Base-by-base conservation (phyloP, 2,329 filamentous ascomycete species). In the Monilinia vaccinii-corymbosi region DNA sequence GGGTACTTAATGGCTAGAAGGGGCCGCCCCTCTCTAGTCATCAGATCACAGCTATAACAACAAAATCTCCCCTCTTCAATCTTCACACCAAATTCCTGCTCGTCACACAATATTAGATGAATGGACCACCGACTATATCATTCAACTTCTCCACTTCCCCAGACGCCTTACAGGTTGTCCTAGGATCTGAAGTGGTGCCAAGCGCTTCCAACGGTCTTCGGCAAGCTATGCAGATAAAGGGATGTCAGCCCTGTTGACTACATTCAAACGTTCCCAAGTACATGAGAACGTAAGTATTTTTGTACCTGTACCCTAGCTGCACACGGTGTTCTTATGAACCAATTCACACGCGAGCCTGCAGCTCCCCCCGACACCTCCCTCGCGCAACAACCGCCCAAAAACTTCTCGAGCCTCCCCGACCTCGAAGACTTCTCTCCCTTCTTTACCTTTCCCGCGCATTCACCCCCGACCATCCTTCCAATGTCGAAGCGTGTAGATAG, bases 401-500 rank as follows among this genome's bases (percentile, higher is more conserved):
- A 18, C 48, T 47, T 55, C 49, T 55, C 46, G 28, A 49, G 38
- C 50, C 21, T 60, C 47, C 45, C 49, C 57, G 38, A 59, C 49
- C 38, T 55, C 57, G 49, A 60, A 48, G 44, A 48, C 14, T 50
- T 50, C 45, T 38, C 55, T 31, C 32, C 55, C 34, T 58, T 50
- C 46, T 36, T 50, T 50, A 49, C 13, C n/a, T 50, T 50, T 32
- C 44, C 34, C 55, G 49, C 52, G 50, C 62, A 56, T 53, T 62
- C 56, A 44, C 49, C 59, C 47, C 48, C 45, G 40, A 53, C 60
- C 58, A 49, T 38, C 48, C 62, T 63, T 60, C 62, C 63, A 66
- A 71, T 71, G 69, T 71, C 69, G 62, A 69, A 69, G 64, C 69
- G 69, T 63, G 60, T 58, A 62, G 67, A 69, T 47, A 60, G 65